phyloP scores from a whole-genome alignment of 208 protist genomes.

The Borovskyia barvae region DNA sequence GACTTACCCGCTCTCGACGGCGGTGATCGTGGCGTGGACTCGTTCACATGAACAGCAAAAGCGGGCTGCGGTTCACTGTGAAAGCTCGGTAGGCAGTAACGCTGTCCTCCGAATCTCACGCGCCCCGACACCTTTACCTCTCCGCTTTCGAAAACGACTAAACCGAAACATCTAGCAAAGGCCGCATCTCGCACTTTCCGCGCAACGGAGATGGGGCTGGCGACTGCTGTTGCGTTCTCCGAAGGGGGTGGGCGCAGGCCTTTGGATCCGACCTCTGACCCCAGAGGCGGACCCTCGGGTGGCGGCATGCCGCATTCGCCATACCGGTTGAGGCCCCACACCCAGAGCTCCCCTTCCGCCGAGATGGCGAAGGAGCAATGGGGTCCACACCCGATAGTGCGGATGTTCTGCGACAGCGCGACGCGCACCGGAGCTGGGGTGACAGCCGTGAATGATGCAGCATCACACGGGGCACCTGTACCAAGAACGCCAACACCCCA shows the following conservation, averaged over 20 bases:
- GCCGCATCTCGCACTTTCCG: constrained; percentile 58
- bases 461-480: constrained; percentile 19
- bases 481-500: constrained; percentile 64
- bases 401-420: constrained; percentile 44
- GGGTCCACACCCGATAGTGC: constrained; percentile 61
- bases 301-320: constrained; percentile 47
- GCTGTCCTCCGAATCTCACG: constrained; percentile 23
- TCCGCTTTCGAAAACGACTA: constrained; percentile 52
- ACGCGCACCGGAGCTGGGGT: constrained; percentile 40
- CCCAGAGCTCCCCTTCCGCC: constrained; percentile 57
- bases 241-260: background rate
- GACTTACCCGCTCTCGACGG: too few species aligned
- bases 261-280: too few species aligned
- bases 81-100: constrained; percentile 31
- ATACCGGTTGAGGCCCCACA: constrained; percentile 67
- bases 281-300: too few species aligned
- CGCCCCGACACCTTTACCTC: constrained; percentile 39
- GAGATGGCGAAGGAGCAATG: constrained; percentile 69
- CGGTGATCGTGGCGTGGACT: background rate
- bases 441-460: background rate
- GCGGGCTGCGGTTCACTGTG: constrained; percentile 31
- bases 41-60: constrained; percentile 34
- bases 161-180: constrained; percentile 37
- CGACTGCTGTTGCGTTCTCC: constrained; percentile 1
- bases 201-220: constrained; percentile 38